Evolutionary conservation across 202 grass and related monocot genomes (phyloP), one percentile per base, ranked within the genome.

Genomic region (Musa balbisiana): DNA sequence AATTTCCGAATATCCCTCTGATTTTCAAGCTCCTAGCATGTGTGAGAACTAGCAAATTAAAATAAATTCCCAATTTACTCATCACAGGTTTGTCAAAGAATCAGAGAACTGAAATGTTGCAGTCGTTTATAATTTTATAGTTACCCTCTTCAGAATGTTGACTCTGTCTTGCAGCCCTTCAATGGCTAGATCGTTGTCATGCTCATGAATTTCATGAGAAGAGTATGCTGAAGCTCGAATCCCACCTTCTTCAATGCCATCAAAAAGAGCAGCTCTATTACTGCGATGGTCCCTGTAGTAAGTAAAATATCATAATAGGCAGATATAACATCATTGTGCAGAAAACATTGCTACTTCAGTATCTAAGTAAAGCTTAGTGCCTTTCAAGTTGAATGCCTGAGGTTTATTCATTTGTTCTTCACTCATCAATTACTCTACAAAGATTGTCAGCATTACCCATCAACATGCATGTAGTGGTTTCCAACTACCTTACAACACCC

Each of bases 181-280:
- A 65, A 90, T 55, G 76, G 85, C 89, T 82, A 75, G 78, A 55
- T 88, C 92, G 52, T 96, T 96, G 52, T 96, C 87, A 79, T 92
- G 83, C 72, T 96, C 93, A 85, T 91, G 86, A 80, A 89, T 91
- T 85, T 97, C 92, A 64, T 82, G 87, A 66, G 93, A 91, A 16
- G 90, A 90, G 62, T 91, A 90, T 26, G 84, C 69, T 52, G 87
- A 73, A 29, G 82, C 82, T 74, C 78, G 87, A 25, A 87, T 76
- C 12, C 84, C 87, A 67, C 93, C 93, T 78, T 92, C 93, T 86
- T 97, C 93, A 78, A 97, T 91, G 69, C 90, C 90, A 84, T 90
- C 90, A 80, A 92, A 91, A 21, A 97, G 84, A 52, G 90, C 82
- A 58, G 80, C 73, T 84, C 93, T 93, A 16, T 56, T 89, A 74